Conservation (phyloP, 495 filamentous ascomycete genomes). For the Neurospora sp. region DNA sequence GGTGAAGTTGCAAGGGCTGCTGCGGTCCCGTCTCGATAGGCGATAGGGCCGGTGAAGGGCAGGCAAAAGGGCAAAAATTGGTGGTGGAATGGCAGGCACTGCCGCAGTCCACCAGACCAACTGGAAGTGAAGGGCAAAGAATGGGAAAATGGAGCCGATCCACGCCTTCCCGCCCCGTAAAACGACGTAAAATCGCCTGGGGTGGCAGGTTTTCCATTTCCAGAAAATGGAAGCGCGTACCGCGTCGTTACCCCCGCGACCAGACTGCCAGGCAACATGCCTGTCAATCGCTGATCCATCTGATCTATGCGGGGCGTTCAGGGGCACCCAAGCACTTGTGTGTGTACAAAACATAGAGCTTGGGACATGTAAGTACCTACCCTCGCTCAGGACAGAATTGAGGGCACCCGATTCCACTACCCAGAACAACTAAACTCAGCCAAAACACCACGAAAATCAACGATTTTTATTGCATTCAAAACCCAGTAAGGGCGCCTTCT, state of each 20-base stretch:
- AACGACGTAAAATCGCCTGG: neutral
- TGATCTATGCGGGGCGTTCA: conserved; percentile 3
- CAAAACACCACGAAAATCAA: too few species aligned
- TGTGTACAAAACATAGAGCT: neutral
- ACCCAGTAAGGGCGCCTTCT: too few species aligned
- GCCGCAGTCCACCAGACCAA: neutral
- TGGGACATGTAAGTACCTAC: neutral
- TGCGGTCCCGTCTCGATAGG: neutral
- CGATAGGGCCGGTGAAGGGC: neutral
- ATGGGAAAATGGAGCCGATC: neutral
- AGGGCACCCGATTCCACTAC: too few species aligned
- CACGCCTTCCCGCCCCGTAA: neutral
- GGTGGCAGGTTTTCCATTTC: neutral
- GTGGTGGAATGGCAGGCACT: neutral
- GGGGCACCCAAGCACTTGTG: conserved; percentile 2
- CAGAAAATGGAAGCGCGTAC: conserved; percentile 15
- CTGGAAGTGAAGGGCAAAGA: neutral
- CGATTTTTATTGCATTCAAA: too few species aligned
- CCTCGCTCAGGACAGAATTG: too few species aligned
- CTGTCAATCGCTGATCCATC: neutral
- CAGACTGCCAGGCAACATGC: conserved; percentile 3
- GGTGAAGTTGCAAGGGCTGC: neutral
- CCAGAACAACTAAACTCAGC: too few species aligned
- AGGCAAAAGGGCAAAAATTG: neutral
- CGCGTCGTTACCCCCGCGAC: conserved; percentile 29